Evolutionary conservation across 352 stramenopile species (phyloP).

Genomic region (Globisporangium perplexum): DNA sequence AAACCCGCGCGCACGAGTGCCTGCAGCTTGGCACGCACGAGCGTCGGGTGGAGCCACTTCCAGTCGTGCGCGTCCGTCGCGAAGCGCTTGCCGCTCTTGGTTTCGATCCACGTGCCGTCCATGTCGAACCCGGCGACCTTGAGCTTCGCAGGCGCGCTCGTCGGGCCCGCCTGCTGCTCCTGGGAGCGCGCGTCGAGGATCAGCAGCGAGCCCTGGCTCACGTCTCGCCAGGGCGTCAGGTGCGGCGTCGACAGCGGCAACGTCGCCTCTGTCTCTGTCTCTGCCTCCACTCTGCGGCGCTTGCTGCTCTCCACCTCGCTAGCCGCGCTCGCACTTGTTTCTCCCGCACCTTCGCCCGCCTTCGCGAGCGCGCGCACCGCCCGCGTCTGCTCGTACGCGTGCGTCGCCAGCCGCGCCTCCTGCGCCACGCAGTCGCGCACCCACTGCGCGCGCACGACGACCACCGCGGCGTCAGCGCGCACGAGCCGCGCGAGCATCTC

Average conservation of each 20-base stretch:
- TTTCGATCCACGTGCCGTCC: conserved; percentile 77
- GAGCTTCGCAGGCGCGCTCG: conserved; percentile 6
- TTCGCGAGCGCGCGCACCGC: conserved; percentile 3
- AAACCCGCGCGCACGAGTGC: conserved; percentile 42
- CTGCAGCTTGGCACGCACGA: conserved; percentile 42
- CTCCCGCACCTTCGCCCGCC: no score
- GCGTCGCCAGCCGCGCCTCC: conserved; percentile 25
- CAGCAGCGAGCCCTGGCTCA: conserved; percentile 32
- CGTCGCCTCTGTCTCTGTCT: background rate
- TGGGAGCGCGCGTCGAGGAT: conserved; percentile 39
- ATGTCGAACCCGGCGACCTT: conserved; percentile 83
- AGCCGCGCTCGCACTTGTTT: background rate
- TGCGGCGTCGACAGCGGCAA: conserved; percentile 16
- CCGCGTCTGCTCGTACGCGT: conserved; percentile 11
- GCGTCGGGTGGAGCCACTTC: conserved; percentile 65
- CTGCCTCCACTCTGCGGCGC: conserved; percentile 5
- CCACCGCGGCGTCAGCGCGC: conserved; percentile 1
- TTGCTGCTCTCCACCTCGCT: conserved; percentile 2
- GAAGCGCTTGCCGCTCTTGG: conserved; percentile 82
- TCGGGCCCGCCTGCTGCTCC: conserved; percentile 4
- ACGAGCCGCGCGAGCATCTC: conserved; percentile 14
- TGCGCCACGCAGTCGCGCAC: conserved; percentile 27
- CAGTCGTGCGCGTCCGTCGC: conserved; percentile 62
- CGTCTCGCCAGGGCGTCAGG: conserved; percentile 35
- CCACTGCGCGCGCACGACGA: conserved; percentile 34